These are phyloP conservation scores for Triangularia verruculosa DNA, from an alignment of 2,329 filamentous ascomycete genomes.

Conservation along the genomic window DNA sequence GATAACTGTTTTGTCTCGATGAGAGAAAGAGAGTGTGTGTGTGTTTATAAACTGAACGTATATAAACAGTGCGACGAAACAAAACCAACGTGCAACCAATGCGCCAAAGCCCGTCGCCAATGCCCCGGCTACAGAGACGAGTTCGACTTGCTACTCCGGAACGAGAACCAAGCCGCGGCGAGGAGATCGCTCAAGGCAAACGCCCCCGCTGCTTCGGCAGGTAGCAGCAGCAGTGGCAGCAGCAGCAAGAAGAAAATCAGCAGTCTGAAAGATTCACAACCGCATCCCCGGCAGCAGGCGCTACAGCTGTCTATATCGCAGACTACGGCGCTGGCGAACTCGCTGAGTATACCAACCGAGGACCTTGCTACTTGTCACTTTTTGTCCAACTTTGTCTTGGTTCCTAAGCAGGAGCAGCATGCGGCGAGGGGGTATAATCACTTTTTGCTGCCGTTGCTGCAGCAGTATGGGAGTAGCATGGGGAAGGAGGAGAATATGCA, in stretches of 20 bases:
- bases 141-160: constrained; percentile 69
- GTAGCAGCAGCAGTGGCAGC: neutral
- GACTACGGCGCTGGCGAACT: constrained; percentile 30
- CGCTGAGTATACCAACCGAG: constrained; percentile 48
- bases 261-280: neutral
- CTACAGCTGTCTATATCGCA: neutral
- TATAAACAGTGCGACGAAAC: constrained; percentile 69
- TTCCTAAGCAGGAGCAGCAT: constrained; percentile 48
- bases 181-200: constrained; percentile 57
- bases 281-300: neutral
- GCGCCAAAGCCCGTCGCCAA: constrained; percentile 58
- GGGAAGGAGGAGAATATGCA: constrained; percentile 37
- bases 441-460: constrained; percentile 56
- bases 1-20: too few relatives aligned
- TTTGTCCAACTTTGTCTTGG: constrained; percentile 57
- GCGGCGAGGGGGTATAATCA: constrained; percentile 52
- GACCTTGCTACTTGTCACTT: constrained; percentile 59
- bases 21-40: too few relatives aligned
- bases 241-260: neutral
- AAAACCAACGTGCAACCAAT: constrained; percentile 64
- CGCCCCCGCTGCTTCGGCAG: constrained; percentile 43
- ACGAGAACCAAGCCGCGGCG: constrained; percentile 68
- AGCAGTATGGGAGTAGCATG: constrained; percentile 22
- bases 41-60: too few relatives aligned
- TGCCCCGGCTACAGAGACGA: constrained; percentile 69